These are phyloP conservation scores for Neurospora crassa DNA, from an alignment of 2,329 filamentous ascomycete species.

Conservation along the genomic window DNA sequence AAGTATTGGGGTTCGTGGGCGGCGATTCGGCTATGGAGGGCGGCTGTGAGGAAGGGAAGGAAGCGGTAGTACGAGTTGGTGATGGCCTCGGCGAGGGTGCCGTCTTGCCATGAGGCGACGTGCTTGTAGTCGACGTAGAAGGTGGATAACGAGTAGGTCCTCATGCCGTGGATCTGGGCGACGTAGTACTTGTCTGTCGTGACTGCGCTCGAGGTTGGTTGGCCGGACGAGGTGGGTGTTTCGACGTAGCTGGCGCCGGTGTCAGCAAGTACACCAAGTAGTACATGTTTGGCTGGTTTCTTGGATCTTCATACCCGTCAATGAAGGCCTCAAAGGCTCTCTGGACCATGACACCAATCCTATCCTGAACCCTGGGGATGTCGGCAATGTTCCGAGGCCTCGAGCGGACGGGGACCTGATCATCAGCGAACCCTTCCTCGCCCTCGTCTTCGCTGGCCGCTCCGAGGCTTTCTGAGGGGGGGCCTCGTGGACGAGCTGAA, in stretches of 20 bases:
- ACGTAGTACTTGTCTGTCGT: slow-evolving; percentile 78
- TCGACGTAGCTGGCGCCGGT: slow-evolving; percentile 50
- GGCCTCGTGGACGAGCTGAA: slow-evolving; percentile 42
- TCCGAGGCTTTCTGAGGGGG: slow-evolving; percentile 53
- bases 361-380: slow-evolving; percentile 66
- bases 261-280: background rate
- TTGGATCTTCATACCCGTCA: slow-evolving; percentile 48
- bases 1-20: slow-evolving; percentile 95
- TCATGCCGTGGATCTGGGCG: slow-evolving; percentile 71
- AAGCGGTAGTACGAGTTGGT: slow-evolving; percentile 92
- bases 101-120: slow-evolving; percentile 65
- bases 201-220: slow-evolving; percentile 58
- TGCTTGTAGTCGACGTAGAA: slow-evolving; percentile 85
- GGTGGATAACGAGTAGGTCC: slow-evolving; percentile 66
- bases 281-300: background rate
- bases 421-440: slow-evolving; percentile 50
- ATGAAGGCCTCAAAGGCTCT: slow-evolving; percentile 72
- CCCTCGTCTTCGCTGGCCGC: slow-evolving; percentile 53
- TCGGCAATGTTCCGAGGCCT: slow-evolving; percentile 37
- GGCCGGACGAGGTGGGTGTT: slow-evolving; percentile 53
- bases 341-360: slow-evolving; percentile 64
- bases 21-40: slow-evolving; percentile 84
- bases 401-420: slow-evolving; percentile 47
- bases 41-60: slow-evolving; percentile 79
- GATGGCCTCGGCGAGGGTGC: slow-evolving; percentile 75